Evolutionary conservation across 108 stramenopile species (phyloP).

Genomic region (Hondaea fermentalgiana): DNA sequence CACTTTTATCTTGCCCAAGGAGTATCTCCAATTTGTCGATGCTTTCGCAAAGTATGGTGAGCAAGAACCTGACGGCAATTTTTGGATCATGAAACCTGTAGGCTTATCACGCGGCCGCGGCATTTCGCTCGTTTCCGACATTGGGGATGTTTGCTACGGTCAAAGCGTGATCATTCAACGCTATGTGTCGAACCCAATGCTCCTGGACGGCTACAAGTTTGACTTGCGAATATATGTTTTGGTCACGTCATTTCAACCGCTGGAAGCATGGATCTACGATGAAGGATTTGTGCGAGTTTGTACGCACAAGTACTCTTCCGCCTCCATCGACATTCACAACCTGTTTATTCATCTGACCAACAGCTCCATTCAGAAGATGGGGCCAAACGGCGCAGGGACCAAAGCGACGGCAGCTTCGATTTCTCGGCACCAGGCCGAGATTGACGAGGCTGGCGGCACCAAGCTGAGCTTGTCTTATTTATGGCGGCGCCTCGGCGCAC

Average conservation of each 20-base stretch:
- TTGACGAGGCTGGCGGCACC: slow-evolving; percentile 12
- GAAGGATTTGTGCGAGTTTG: slow-evolving; percentile 64
- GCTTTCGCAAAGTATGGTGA: slow-evolving; percentile 33
- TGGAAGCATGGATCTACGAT: slow-evolving; percentile 68
- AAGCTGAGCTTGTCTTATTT: slow-evolving; percentile 8
- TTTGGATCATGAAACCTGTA: slow-evolving; percentile 76
- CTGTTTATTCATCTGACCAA: slow-evolving; percentile 51
- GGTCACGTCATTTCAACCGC: slow-evolving; percentile 65
- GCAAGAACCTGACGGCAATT: neutral
- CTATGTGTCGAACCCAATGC: slow-evolving; percentile 41
- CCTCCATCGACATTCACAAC: slow-evolving; percentile 22
- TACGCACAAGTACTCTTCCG: slow-evolving; percentile 33
- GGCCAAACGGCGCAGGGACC: neutral
- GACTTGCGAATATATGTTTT: slow-evolving; percentile 71
- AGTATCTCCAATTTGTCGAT: slow-evolving; percentile 49
- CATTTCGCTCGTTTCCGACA: slow-evolving; percentile 57
- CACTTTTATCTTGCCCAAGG: slow-evolving; percentile 67
- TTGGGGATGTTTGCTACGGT: slow-evolving; percentile 56
- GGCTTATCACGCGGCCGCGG: slow-evolving; percentile 67
- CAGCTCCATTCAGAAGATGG: slow-evolving; percentile 39
- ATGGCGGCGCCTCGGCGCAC: slow-evolving; percentile 24
- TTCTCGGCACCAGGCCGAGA: neutral
- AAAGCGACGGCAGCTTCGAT: neutral
- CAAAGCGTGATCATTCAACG: slow-evolving; percentile 55
- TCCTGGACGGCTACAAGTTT: slow-evolving; percentile 55